These are phyloP conservation scores for Fennellomyces sp. DNA, from an alignment of 371 early-diverging fungal genomes.

Conservation along the genomic window DNA sequence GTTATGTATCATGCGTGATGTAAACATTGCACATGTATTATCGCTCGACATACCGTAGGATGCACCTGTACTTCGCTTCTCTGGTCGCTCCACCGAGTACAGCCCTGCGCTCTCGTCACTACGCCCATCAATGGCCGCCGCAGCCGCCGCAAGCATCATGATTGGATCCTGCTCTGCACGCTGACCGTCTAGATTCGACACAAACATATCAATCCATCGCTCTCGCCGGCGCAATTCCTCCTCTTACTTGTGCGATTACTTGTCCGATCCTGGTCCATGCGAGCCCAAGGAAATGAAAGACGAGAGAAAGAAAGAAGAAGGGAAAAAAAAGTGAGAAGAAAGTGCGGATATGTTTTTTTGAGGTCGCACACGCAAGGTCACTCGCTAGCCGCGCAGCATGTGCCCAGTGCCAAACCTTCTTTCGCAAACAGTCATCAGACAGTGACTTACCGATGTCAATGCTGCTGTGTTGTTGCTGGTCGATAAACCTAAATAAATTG, in stretches of 20 bases:
- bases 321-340: neutral
- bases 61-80: neutral
- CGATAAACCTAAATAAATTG: neutral
- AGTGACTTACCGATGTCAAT: constrained; percentile 10
- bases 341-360: no score
- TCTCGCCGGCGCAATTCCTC: neutral
- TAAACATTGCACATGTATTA: neutral
- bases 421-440: neutral
- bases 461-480: neutral
- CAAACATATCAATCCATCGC: neutral
- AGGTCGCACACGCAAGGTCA: neutral
- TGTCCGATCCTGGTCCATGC: neutral
- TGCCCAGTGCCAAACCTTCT: neutral
- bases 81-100: neutral
- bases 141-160: constrained; percentile 47
- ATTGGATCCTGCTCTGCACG: constrained; percentile 37
- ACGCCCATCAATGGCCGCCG: constrained; percentile 36
- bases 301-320: neutral
- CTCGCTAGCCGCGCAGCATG: neutral
- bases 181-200: neutral
- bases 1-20: neutral
- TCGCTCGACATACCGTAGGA: no score
- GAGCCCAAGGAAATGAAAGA: neutral
- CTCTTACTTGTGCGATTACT: neutral
- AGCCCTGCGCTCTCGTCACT: neutral